Evolutionary conservation across 2,329 filamentous ascomycete species (phyloP).

Genomic region (Monosporascus ibericus): DNA sequence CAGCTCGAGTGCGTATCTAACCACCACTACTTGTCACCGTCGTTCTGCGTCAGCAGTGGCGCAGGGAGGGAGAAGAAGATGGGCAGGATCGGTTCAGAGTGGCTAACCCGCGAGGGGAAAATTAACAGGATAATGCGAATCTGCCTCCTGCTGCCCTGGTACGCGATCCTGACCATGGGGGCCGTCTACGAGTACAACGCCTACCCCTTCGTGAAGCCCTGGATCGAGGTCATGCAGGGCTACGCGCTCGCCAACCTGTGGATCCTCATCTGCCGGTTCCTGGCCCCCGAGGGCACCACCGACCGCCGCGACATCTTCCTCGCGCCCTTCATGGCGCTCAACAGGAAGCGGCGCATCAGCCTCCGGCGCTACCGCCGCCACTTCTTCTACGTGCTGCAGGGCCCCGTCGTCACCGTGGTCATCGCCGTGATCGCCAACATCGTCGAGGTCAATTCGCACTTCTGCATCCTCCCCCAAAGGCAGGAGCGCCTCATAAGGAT

Average conservation of each 20-base stretch:
- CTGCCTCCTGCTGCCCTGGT: conserved; percentile 33
- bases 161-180: conserved; percentile 20
- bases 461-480: conserved; percentile 24
- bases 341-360: not conserved
- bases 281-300: conserved; percentile 23
- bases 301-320: conserved; percentile 30
- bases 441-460: conserved; percentile 22
- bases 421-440: conserved; percentile 36
- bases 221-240: conserved; percentile 33
- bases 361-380: conserved; percentile 18
- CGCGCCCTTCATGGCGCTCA: conserved; percentile 24
- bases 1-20: conserved; percentile 29
- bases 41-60: no score
- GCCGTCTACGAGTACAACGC: no score
- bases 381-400: conserved; percentile 35
- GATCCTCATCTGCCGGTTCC: conserved; percentile 36
- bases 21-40: not conserved
- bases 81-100: no score
- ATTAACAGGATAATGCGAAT: conserved; percentile 33
- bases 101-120: no score
- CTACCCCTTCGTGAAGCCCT: no score
- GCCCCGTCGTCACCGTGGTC: conserved; percentile 26
- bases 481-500: conserved; percentile 22
- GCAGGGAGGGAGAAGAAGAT: no score
- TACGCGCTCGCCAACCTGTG: conserved; percentile 37